These are phyloP conservation scores for Boletus edulis DNA, from an alignment of 768 basidiomycete genomes.

Conservation along the genomic window DNA sequence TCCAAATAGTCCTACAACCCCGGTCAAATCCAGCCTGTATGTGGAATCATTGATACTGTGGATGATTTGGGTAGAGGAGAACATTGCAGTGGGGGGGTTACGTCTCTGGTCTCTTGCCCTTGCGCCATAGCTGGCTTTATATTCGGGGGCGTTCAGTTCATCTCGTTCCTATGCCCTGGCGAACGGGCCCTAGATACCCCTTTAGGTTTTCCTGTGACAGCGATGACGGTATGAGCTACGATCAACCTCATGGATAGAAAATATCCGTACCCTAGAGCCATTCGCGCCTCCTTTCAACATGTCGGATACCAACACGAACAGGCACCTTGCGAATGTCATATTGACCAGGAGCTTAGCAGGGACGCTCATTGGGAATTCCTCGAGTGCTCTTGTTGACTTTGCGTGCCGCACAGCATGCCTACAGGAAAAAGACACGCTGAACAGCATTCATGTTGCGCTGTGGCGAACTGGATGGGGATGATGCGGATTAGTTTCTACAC, in stretches of 20 bases:
- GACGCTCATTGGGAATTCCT: no score
- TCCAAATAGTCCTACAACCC: slow-evolving; percentile 34
- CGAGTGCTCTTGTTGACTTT: no score
- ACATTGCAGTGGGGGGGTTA: slow-evolving; percentile 7
- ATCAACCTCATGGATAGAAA: background rate
- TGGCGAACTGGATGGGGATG: background rate
- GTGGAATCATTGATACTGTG: slow-evolving; percentile 6
- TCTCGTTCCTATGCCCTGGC: background rate
- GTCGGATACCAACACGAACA: no score
- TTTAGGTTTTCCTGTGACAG: background rate
- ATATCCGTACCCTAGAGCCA: background rate
- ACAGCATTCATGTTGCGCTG: no score
- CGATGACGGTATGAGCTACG: background rate
- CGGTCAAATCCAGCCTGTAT: slow-evolving; percentile 25
- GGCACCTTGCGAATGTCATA: no score
- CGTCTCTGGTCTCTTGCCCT: background rate
- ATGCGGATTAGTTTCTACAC: background rate
- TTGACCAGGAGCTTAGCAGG: no score
- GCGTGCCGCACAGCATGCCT: no score
- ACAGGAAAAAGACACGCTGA: no score
- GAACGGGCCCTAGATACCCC: background rate
- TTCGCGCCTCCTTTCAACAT: no score
- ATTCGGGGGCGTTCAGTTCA: background rate
- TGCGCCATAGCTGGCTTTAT: slow-evolving; percentile 2
- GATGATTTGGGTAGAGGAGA: slow-evolving; percentile 11